A percentile compares a stretch with the other conserved stretches of the same genome.
Conservation (phyloP, 2,329 filamentous ascomycete genomes). For the Polytolypa hystricis region DNA sequence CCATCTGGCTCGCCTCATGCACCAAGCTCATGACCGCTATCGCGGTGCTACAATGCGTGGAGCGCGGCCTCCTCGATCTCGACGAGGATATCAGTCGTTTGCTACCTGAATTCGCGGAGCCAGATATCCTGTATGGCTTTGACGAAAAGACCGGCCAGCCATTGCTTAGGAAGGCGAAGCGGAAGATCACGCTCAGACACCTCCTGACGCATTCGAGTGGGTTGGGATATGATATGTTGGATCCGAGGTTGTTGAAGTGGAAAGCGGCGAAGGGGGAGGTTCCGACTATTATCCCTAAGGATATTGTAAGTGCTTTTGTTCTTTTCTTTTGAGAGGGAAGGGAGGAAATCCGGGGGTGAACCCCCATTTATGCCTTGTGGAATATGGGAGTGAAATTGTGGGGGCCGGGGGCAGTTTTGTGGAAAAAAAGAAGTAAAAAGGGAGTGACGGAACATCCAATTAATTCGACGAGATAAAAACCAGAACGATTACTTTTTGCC, state of each 20-base stretch:
- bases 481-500: no score
- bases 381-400: no score
- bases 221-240: slow-evolving; percentile 3
- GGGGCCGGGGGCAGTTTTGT: no score
- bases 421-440: no score
- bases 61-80: slow-evolving; percentile 37
- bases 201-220: slow-evolving; percentile 5
- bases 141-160: slow-evolving; percentile 17
- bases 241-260: slow-evolving; percentile 1
- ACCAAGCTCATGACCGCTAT: slow-evolving; percentile 40
- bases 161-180: slow-evolving; percentile 4
- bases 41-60: slow-evolving; percentile 42
- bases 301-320: slow-evolving; percentile 28
- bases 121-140: slow-evolving; percentile 38
- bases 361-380: no score
- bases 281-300: slow-evolving; percentile 13
- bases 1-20: slow-evolving; percentile 13
- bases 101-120: slow-evolving; percentile 36
- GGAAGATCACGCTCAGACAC: slow-evolving; percentile 5
- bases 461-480: no score
- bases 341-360: no score
- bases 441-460: no score
- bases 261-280: neutral
- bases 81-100: slow-evolving; percentile 33
- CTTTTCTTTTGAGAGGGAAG: no score